Base-by-base conservation (phyloP, 169 alveolate species). In the Theileria parva region DNA sequence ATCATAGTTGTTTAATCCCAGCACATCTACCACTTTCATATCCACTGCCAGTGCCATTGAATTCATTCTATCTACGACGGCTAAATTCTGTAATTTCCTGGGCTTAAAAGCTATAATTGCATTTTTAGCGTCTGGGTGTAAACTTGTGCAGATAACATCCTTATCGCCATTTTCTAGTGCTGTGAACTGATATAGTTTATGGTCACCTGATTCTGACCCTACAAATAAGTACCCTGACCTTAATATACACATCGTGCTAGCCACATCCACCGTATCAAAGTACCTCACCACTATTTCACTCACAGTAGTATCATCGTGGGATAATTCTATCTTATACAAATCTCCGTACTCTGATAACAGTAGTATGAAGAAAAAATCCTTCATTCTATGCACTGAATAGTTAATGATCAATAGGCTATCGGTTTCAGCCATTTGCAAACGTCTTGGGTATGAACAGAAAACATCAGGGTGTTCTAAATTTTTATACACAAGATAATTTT, bases 131-230 rank as follows among this genome's bases (percentile, higher is more conserved):
- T 91, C 93, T 15, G 96, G 98, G 83, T 91, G 96, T 50, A 92
- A 85, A 25, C 97, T 94, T 51, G 98, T 93, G 76, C 96, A 93
- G 81, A 93, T 74, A 55, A 96, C 92, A 57, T 94, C 97, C 53
- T 84, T 86, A 27, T 86, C 92, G 27, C 95, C 94, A 51, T 87
- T 90, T 0, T 94, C 96, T 75, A 93, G 88, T 17, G 92, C 87
- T 28, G 90, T 74, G 69, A 96, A 92, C 64, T 92, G 94, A 77
- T 95, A 96, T 48, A 95, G 85, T 28, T 80, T 71, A 80, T 98
- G 99, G 84, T 97, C 95, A 27, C 99, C 99, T 77, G 93, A 95
- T 86, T 98, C 99, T 60, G 98, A 93, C 0, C 99, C 98, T 15
- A 97, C 98, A 86, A 98, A 98, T 32, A 98, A 84, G 79, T 91